Evolutionary conservation across 805 yeast species (phyloP).

Genomic region (Suhomyces sp.): DNA sequence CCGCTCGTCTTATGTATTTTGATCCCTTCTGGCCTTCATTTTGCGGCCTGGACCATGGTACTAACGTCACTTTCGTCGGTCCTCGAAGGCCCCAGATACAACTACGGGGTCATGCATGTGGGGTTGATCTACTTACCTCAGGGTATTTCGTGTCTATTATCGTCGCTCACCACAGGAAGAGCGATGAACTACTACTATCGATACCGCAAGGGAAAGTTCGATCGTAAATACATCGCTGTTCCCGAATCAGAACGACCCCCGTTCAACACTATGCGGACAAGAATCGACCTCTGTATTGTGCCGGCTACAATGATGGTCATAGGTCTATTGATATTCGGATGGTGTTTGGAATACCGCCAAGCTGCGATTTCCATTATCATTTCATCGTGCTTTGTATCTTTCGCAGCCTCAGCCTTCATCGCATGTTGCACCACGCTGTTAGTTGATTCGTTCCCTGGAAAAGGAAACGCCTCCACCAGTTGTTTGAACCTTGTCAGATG

Average conservation of each 20-base stretch:
- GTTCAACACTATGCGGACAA: constrained; percentile 54
- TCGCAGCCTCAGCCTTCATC: constrained; percentile 54
- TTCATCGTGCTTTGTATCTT: constrained; percentile 54
- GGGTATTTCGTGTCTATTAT: constrained; percentile 63
- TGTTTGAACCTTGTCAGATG: constrained; percentile 73
- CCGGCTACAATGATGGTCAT: constrained; percentile 44
- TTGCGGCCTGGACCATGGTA: constrained; percentile 67
- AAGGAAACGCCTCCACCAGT: constrained; percentile 72
- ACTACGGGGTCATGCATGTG: constrained; percentile 53
- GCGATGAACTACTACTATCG: constrained; percentile 53
- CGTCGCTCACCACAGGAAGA: constrained; percentile 60
- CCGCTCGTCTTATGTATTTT: constrained; percentile 49
- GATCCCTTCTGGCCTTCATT: constrained; percentile 60
- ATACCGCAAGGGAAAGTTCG: constrained; percentile 18
- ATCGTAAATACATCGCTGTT: constrained; percentile 20
- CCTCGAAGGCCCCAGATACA: constrained; percentile 48
- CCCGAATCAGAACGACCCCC: constrained; percentile 14
- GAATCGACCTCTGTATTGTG: constrained; percentile 44
- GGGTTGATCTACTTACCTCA: constrained; percentile 76
- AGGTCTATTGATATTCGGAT: constrained; percentile 60
- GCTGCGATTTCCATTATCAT: constrained; percentile 57
- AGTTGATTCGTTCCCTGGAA: constrained; percentile 70
- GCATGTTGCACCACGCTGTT: constrained; percentile 61
- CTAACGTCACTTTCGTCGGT: constrained; percentile 64
- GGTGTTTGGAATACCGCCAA: constrained; percentile 58